A percentile compares a stretch with the other conserved stretches of the same genome.
phyloP scores from a whole-genome alignment of 768 basidiomycete genomes.

The Suillus lakei region DNA sequence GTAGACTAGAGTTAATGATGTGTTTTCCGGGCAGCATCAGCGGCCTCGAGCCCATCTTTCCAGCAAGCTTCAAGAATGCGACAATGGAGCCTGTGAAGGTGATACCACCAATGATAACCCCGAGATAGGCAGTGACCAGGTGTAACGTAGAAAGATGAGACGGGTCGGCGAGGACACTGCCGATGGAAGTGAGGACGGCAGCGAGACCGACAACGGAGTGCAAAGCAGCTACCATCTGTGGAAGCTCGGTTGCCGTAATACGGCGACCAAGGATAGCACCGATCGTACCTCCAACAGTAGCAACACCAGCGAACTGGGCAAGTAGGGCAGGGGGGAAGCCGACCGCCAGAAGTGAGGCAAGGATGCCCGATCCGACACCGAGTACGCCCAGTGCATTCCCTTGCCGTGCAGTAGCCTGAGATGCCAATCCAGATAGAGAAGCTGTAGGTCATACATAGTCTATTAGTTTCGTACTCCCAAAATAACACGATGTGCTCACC shows the following conservation, averaged over 20 bases:
- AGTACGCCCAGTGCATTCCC: slow-evolving; percentile 91
- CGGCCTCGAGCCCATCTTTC: slow-evolving; percentile 77
- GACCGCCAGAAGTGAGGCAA: slow-evolving; percentile 81
- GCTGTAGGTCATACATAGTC: slow-evolving; percentile 43
- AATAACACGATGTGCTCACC: slow-evolving; percentile 42
- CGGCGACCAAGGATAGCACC: slow-evolving; percentile 80
- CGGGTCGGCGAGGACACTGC: slow-evolving; percentile 74
- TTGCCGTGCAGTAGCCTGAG: slow-evolving; percentile 82
- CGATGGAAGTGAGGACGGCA: slow-evolving; percentile 86
- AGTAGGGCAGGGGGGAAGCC: slow-evolving; percentile 80
- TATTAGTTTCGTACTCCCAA: background rate
- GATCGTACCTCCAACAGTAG: slow-evolving; percentile 71
- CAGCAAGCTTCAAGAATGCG: slow-evolving; percentile 87
- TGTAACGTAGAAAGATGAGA: slow-evolving; percentile 75
- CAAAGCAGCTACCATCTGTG: slow-evolving; percentile 81
- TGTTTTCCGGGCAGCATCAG: slow-evolving; percentile 78
- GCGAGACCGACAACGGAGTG: slow-evolving; percentile 92
- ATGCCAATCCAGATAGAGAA: slow-evolving; percentile 78
- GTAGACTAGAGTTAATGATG: slow-evolving; percentile 70
- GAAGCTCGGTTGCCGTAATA: slow-evolving; percentile 86
- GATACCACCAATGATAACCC: slow-evolving; percentile 85
- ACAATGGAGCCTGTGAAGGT: slow-evolving; percentile 92
- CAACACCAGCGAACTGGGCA: slow-evolving; percentile 77
- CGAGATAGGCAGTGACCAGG: slow-evolving; percentile 83
- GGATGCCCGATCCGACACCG: slow-evolving; percentile 81